A percentile compares a stretch with the other conserved stretches of the same genome.
These are phyloP conservation scores for Castanopsis chinensis DNA, from an alignment of 306 rosid genomes.

Conservation along the genomic window DNA sequence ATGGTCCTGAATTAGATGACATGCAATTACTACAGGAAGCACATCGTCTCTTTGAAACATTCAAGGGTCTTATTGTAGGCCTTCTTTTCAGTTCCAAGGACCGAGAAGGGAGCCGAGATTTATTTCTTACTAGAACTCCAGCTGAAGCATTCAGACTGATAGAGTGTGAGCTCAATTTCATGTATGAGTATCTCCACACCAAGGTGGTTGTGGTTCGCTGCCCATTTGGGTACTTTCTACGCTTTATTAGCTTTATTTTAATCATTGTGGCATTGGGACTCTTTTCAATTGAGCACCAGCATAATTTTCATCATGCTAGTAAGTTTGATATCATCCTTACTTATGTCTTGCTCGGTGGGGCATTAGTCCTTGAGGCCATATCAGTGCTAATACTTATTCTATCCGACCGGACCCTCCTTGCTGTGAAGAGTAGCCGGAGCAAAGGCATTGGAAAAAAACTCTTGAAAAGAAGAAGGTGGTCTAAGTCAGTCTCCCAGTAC, in stretches of 20 bases:
- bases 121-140: neutral
- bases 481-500: conserved; percentile 19
- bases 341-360: conserved; percentile 15
- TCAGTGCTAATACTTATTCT: neutral
- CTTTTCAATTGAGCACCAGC: neutral
- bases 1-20: too few species aligned
- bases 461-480: conserved; percentile 12
- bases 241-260: neutral
- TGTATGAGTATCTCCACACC: conserved; percentile 4
- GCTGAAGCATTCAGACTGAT: neutral
- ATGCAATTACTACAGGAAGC: neutral
- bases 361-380: neutral
- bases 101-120: neutral
- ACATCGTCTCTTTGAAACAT: neutral
- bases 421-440: neutral
- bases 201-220: neutral
- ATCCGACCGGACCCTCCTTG: conserved; percentile 12
- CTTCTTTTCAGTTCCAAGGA: neutral
- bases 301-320: neutral
- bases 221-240: neutral
- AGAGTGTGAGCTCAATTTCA: conserved; percentile 13
- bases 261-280: neutral
- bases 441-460: neutral
- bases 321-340: conserved; percentile 1
- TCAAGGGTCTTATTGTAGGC: neutral